Base-by-base conservation (phyloP, 2,329 filamentous ascomycete species). In the Thelonectria discophora region DNA sequence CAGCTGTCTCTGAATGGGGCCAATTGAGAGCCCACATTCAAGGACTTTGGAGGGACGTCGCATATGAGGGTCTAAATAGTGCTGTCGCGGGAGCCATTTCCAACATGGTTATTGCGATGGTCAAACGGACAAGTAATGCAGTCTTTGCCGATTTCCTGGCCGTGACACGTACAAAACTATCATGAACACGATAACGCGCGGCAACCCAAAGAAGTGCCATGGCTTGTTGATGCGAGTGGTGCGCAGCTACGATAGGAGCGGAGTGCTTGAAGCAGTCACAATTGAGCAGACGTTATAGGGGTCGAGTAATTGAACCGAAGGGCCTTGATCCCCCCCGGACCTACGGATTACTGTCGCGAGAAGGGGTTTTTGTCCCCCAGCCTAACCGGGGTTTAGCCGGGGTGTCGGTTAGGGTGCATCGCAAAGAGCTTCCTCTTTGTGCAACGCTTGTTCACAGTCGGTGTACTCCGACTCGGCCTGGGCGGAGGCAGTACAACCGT, bases 61-160 rank as follows among this genome's bases (percentile, higher is more conserved):
- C 80, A 1, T 82, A 83, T 55, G 61, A 76, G 1, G 76, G 72
- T 3, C 72, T 83, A 15, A 84, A 84, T 60, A 73, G 73, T 43
- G 81, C 79, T 2, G 73, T 81, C n/a, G 82, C 80, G 1, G 81
- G 77, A 1, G 67, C 76, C 0, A 18, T 82, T 21, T 79, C 77
- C 6, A 80, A 78, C 47, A 55, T 80, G 7, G 80, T 80, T 13
- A 68, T 82, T 18, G 70, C 70, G 11, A 79, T 80, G 74, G 64
- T 84, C 20, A 75, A 79, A 55, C 70, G 75, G 50, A 73, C 75
- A 1, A 74, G 76, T 49, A 63, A 71, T 0, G 65, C 65, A 5
- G 79, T 84, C 1, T 82, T 80, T 55, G 61, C 77, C 18, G 79
- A 84, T 30, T 84, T 83, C 45, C 78, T 80, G 80, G 76, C 0